Evolutionary conservation across 2,329 filamentous ascomycete species (phyloP), one percentile per base, ranked within the genome.

Genomic region (Ceratocystis huliohia): DNA sequence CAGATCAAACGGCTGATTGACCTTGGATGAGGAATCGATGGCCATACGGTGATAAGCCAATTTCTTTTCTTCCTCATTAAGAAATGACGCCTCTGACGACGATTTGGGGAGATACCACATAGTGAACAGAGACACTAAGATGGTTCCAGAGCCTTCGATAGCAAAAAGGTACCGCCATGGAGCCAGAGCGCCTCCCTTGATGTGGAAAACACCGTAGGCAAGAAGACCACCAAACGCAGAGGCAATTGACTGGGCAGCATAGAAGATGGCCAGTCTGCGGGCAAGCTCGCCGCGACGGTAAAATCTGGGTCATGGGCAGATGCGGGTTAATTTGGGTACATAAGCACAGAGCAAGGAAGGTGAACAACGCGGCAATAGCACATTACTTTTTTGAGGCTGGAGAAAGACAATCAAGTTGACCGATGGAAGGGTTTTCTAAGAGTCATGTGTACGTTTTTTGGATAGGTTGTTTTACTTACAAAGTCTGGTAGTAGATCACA

Each of bases 21-120:
- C 82, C 17, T 78, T 77, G 0, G 87, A 84, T 1, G 87, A 90
- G 5, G 84, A 87, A 73, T 93, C 89, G 64, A 89, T 81, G 69
- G 88, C 86, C 69, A 91, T 88, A n/a, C 88, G 85, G 71, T 85
- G 83, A 71, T 84, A 86, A 2, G 88, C 88, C 0, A 91, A 80
- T 7, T 79, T 77, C 71, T 84, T 87, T 73, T 92, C 87, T 1
- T 85, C 83, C 1, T 82, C 78, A 66, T 74, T 84, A 22, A 91
- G 78, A 71, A 91, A 91, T 0, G 74, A 78, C 1, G 87, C 87
- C 69, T 85, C 80, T 45, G 82, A 79, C 0, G 86, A 85, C 61
- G 81, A 86, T 65, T 75, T 78, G 0, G 88, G 88, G 1, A 92
- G 80, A 71, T 88, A 89, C 75, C 82, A 85, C 74, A 81, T 88